Conservation (phyloP, 1,139 yeast genomes). For the Yamadazyma spencermartinsiae region DNA sequence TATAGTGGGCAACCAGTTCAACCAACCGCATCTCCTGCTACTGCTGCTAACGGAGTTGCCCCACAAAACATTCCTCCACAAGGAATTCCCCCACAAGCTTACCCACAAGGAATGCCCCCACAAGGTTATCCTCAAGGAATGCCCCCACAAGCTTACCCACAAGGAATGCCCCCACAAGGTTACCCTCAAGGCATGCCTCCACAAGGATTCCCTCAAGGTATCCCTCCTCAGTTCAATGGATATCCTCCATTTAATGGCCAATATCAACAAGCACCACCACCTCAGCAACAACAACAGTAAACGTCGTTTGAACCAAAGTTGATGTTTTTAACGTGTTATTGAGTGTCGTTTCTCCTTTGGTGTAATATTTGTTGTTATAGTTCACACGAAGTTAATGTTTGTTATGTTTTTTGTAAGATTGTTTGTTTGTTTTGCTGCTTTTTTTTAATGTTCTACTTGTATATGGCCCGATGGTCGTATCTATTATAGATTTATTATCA, state of each 20-base stretch:
- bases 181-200: constrained; percentile 8
- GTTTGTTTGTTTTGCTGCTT: background rate
- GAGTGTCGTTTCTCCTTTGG: background rate
- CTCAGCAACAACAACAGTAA: constrained; percentile 13
- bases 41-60: constrained; percentile 7
- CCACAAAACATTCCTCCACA: constrained; percentile 15
- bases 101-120: constrained; percentile 12
- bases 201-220: constrained; percentile 15
- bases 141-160: constrained; percentile 6
- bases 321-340: no score
- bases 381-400: background rate
- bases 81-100: constrained; percentile 15
- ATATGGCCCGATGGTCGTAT: no score
- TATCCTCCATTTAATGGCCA: constrained; percentile 23
- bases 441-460: background rate
- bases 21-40: constrained; percentile 15
- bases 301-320: no score
- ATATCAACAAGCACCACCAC: constrained; percentile 13
- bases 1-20: constrained; percentile 53
- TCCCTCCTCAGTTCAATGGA: constrained; percentile 22
- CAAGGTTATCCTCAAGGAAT: constrained; percentile 12
- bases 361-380: background rate
- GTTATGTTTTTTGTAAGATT: background rate
- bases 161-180: constrained; percentile 3
- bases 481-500: background rate